phyloP scores from a whole-genome alignment of 768 basidiomycete genomes.

The Boletus pseudopeckii region DNA sequence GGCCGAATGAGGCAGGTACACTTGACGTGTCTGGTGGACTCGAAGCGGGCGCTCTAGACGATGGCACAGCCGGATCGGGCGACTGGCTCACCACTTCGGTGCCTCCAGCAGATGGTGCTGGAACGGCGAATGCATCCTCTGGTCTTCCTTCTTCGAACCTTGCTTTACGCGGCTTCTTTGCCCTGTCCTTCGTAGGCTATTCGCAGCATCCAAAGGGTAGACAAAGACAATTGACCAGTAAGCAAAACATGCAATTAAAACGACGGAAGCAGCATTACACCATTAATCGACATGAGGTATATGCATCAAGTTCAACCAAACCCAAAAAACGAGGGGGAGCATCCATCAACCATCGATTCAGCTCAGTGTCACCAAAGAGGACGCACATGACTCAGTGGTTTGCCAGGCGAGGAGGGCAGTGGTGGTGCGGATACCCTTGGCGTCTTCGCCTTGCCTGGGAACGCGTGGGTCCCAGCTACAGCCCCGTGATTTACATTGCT shows the following conservation, averaged over 20 bases:
- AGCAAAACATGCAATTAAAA: slow-evolving; percentile 28
- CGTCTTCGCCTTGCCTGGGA: slow-evolving; percentile 18
- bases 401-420: slow-evolving; percentile 48
- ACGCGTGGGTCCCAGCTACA: slow-evolving; percentile 14
- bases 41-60: slow-evolving; percentile 3
- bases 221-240: slow-evolving; percentile 8
- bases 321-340: slow-evolving; percentile 9
- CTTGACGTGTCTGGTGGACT: neutral
- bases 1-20: neutral
- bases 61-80: neutral
- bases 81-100: neutral
- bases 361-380: slow-evolving; percentile 60
- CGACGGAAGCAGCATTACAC: slow-evolving; percentile 27
- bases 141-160: slow-evolving; percentile 17
- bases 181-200: slow-evolving; percentile 75
- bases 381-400: slow-evolving; percentile 85
- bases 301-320: slow-evolving; percentile 19
- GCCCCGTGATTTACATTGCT: slow-evolving; percentile 17
- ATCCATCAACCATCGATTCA: slow-evolving; percentile 45
- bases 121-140: neutral
- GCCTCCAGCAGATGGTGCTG: neutral
- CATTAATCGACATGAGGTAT: slow-evolving; percentile 30
- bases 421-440: slow-evolving; percentile 19
- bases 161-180: slow-evolving; percentile 61
- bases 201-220: slow-evolving; percentile 7